Evolutionary conservation across 2,329 filamentous ascomycete species (phyloP).

Genomic region (Sclerotinia borealis): DNA sequence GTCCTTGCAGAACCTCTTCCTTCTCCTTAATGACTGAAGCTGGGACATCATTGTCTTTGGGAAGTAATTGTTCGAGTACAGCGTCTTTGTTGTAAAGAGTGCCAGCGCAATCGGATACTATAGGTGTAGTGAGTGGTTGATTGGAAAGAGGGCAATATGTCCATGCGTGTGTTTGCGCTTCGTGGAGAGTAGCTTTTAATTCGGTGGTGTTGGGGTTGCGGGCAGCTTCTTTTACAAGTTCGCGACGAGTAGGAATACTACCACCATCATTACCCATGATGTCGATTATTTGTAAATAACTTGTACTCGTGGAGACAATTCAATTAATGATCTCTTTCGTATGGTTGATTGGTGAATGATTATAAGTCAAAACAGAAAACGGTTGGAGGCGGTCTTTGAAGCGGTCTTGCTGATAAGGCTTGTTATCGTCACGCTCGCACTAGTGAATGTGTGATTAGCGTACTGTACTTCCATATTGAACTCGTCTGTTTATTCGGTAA

Average conservation of each 20-base stretch:
- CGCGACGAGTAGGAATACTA: constrained; percentile 89
- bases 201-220: constrained; percentile 76
- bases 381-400: not conserved
- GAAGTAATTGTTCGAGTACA: constrained; percentile 63
- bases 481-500: not conserved
- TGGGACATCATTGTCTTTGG: constrained; percentile 45
- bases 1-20: constrained; percentile 52
- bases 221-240: constrained; percentile 91
- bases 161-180: constrained; percentile 84
- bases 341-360: not conserved
- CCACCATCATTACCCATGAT: constrained; percentile 96
- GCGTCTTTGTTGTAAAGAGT: constrained; percentile 94
- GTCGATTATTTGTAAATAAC: not conserved
- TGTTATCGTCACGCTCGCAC: not conserved
- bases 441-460: not conserved
- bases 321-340: not conserved
- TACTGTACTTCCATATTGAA: not conserved
- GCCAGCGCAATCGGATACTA: constrained; percentile 80
- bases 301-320: too few species aligned
- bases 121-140: constrained; percentile 55
- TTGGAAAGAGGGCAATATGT: constrained; percentile 81
- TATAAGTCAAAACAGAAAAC: not conserved
- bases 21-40: constrained; percentile 42
- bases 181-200: constrained; percentile 80
- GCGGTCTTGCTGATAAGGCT: not conserved